Evolutionary conservation across 345 rosid species (phyloP).

Genomic region (Arabidopsis thaliana): DNA sequence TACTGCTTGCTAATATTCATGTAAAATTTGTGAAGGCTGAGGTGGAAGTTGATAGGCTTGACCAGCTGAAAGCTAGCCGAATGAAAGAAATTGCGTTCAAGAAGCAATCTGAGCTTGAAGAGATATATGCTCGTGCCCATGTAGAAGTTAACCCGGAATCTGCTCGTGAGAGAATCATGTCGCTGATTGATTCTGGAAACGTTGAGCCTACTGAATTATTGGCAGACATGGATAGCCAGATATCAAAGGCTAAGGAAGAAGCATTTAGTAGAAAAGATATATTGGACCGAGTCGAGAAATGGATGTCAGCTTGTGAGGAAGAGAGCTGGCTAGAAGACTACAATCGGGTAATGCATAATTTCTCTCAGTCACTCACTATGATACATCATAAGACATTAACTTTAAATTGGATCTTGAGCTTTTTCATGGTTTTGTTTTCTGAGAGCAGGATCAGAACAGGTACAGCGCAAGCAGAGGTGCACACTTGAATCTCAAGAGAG

Average conservation of each 20-base stretch:
- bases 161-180: slow-evolving; percentile 90
- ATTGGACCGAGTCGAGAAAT: slow-evolving; percentile 95
- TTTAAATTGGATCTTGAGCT: slow-evolving; percentile 6
- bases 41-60: slow-evolving; percentile 96
- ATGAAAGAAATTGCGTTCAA: slow-evolving; percentile 98
- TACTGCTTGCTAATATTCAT: slow-evolving; percentile 33
- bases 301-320: slow-evolving; percentile 99
- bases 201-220: slow-evolving; percentile 91
- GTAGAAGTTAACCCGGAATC: slow-evolving; percentile 80
- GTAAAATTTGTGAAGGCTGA: slow-evolving; percentile 61
- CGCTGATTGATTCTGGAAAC: slow-evolving; percentile 79
- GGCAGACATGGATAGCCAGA: slow-evolving; percentile 94
- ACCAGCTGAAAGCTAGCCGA: slow-evolving; percentile 88
- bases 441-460: slow-evolving; percentile 94
- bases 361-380: not conserved
- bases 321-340: slow-evolving; percentile 99
- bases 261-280: slow-evolving; percentile 91
- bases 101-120: slow-evolving; percentile 94
- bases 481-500: slow-evolving; percentile 98
- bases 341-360: slow-evolving; percentile 64
- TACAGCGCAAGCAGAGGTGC: slow-evolving; percentile 98
- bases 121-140: slow-evolving; percentile 80
- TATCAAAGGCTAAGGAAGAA: slow-evolving; percentile 88
- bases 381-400: slow-evolving; percentile 9
- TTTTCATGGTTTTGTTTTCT: slow-evolving; percentile 12